phyloP scores from a whole-genome alignment of 2,329 filamentous ascomycete species.

The Aspergillus tanneri region DNA sequence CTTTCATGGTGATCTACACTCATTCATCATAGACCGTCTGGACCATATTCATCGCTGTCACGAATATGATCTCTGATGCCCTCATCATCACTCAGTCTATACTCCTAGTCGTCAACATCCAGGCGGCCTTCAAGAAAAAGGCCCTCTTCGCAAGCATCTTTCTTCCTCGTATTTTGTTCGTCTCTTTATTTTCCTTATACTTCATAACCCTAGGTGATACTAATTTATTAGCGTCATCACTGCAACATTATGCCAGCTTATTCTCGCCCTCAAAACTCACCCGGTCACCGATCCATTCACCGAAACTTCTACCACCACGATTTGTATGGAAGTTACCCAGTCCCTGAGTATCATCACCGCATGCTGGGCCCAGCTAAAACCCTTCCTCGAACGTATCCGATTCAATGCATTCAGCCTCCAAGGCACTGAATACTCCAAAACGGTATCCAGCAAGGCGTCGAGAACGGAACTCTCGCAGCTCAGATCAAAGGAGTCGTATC shows the following conservation, averaged over 20 bases:
- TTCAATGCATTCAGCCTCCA: constrained; percentile 19
- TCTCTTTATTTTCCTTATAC: background rate
- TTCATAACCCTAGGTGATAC: background rate
- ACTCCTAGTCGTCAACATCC: constrained; percentile 21
- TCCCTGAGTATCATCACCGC: constrained; percentile 26
- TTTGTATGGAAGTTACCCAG: constrained; percentile 19
- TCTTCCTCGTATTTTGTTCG: constrained; percentile 20
- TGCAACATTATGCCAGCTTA: constrained; percentile 14
- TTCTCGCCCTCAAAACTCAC: constrained; percentile 7
- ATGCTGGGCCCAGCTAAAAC: constrained; percentile 24
- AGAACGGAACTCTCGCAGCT: background rate
- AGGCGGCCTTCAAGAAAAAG: constrained; percentile 19
- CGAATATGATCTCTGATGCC: constrained; percentile 23
- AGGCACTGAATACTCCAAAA: background rate
- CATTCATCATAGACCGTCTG: constrained; percentile 11
- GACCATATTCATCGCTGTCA: constrained; percentile 17
- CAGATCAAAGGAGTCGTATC: background rate
- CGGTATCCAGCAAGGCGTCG: background rate
- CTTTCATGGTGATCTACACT: background rate
- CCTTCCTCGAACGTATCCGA: constrained; percentile 22
- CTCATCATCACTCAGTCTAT: constrained; percentile 23
- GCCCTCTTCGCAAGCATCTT: constrained; percentile 24
- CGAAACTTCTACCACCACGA: constrained; percentile 17
- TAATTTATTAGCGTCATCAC: constrained; percentile 14
- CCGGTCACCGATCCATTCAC: constrained; percentile 16